Conservation (phyloP, 768 basidiomycete species). For the Infundibulicybe gibba region DNA sequence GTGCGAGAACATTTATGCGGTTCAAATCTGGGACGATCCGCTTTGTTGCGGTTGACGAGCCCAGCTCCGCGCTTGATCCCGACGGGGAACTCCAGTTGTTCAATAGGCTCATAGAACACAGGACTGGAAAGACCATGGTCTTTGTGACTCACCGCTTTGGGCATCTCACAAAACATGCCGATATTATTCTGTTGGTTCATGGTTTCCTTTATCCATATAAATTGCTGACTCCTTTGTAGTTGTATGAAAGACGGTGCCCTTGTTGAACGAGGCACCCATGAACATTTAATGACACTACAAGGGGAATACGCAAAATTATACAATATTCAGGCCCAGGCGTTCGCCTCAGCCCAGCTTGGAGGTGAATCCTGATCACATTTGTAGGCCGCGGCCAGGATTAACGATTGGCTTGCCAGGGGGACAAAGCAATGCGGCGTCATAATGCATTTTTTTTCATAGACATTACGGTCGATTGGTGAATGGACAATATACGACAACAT, state of each 20-base stretch:
- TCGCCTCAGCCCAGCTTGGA: too few species aligned
- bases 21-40: slow-evolving; percentile 21
- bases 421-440: too few species aligned
- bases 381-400: too few species aligned
- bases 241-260: slow-evolving; percentile 34
- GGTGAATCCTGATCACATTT: too few species aligned
- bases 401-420: too few species aligned
- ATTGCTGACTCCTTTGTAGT: slow-evolving; percentile 7
- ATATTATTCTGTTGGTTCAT: slow-evolving; percentile 28
- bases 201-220: neutral
- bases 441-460: too few species aligned
- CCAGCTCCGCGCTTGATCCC: slow-evolving; percentile 44
- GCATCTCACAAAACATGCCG: slow-evolving; percentile 30
- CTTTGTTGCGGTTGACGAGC: slow-evolving; percentile 44
- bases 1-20: slow-evolving; percentile 28
- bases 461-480: too few species aligned
- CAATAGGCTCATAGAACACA: slow-evolving; percentile 19
- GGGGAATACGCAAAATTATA: slow-evolving; percentile 32
- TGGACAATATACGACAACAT: too few species aligned
- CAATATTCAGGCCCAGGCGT: slow-evolving; percentile 29
- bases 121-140: slow-evolving; percentile 34
- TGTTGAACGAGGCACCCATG: slow-evolving; percentile 27
- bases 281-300: slow-evolving; percentile 20
- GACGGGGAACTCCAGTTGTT: slow-evolving; percentile 38
- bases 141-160: slow-evolving; percentile 36